Evolutionary conservation across 768 basidiomycete species (phyloP).

Genomic region (Phlebiopsis flavidoalba): DNA sequence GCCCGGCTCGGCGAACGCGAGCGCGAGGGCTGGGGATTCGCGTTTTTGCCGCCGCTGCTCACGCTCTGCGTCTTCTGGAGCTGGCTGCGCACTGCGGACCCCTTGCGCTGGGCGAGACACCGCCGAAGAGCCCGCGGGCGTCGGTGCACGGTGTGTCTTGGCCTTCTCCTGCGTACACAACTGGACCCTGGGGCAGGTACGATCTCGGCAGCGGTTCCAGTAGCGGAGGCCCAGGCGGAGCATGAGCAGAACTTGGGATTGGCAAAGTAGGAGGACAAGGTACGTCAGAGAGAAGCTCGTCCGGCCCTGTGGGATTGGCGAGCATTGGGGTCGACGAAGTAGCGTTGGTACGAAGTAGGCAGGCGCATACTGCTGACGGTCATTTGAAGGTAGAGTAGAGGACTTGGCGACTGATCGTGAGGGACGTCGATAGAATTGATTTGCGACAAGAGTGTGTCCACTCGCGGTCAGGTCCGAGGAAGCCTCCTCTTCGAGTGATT

Average conservation of each 20-base stretch:
- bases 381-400: slow-evolving; percentile 72
- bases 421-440: slow-evolving; percentile 97
- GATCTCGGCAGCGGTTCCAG: slow-evolving; percentile 60
- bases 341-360: slow-evolving; percentile 55
- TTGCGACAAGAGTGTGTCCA: slow-evolving; percentile 88
- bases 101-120: slow-evolving; percentile 79
- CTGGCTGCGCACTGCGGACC: slow-evolving; percentile 40
- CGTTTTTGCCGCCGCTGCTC: slow-evolving; percentile 14
- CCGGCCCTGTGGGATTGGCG: slow-evolving; percentile 72
- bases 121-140: slow-evolving; percentile 73
- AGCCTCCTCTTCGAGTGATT: slow-evolving; percentile 76
- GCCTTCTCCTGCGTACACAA: slow-evolving; percentile 30
- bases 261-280: slow-evolving; percentile 87
- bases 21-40: slow-evolving; percentile 12
- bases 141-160: slow-evolving; percentile 37
- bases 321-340: slow-evolving; percentile 83
- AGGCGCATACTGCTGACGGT: slow-evolving; percentile 75
- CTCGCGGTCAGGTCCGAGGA: slow-evolving; percentile 86
- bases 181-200: slow-evolving; percentile 36
- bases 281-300: slow-evolving; percentile 87
- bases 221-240: slow-evolving; percentile 72
- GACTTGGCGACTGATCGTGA: slow-evolving; percentile 81
- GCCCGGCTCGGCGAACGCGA: slow-evolving; percentile 13
- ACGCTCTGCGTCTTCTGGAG: slow-evolving; percentile 22
- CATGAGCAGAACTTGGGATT: slow-evolving; percentile 90